Conservation (phyloP, 306 rosid species). For the Senna tora region DNA sequence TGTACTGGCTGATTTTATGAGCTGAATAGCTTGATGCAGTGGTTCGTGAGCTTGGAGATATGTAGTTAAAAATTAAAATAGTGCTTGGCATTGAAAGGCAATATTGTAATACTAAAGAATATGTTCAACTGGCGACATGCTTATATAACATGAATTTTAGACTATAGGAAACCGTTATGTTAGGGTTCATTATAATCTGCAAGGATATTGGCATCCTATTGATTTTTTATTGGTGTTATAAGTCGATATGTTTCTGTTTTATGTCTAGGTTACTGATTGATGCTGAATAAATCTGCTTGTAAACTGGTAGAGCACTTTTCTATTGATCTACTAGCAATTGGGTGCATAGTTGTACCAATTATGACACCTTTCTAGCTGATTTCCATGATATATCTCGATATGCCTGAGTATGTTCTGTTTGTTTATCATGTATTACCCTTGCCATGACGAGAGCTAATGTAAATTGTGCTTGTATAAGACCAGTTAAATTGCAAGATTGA, state of each 20-base stretch:
- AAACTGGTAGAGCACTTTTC: not conserved
- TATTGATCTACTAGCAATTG: not conserved
- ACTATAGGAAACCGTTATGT: not conserved
- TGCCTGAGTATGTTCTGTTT: not conserved
- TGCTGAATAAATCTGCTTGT: not conserved
- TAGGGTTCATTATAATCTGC: constrained; percentile 2
- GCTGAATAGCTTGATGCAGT: constrained; percentile 9
- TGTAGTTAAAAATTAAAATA: not conserved
- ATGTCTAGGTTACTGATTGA: not conserved
- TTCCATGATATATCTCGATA: not conserved
- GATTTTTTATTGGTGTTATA: constrained; percentile 2
- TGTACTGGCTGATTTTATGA: not conserved
- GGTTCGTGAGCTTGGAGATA: not conserved
- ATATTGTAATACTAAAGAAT: not conserved
- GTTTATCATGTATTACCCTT: not conserved
- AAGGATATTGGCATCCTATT: constrained; percentile 6
- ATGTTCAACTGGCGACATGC: not conserved
- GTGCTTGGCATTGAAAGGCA: constrained; percentile 4
- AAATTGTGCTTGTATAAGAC: not conserved
- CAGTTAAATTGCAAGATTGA: not conserved
- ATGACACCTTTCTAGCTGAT: not conserved
- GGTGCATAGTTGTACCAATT: not conserved
- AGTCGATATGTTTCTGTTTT: not conserved
- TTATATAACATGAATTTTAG: not conserved
- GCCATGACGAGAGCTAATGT: not conserved